A percentile compares a stretch with the other conserved stretches of the same genome.
Conservation (phyloP, 2,329 filamentous ascomycete species). For the Davidsoniella eucalypti region DNA sequence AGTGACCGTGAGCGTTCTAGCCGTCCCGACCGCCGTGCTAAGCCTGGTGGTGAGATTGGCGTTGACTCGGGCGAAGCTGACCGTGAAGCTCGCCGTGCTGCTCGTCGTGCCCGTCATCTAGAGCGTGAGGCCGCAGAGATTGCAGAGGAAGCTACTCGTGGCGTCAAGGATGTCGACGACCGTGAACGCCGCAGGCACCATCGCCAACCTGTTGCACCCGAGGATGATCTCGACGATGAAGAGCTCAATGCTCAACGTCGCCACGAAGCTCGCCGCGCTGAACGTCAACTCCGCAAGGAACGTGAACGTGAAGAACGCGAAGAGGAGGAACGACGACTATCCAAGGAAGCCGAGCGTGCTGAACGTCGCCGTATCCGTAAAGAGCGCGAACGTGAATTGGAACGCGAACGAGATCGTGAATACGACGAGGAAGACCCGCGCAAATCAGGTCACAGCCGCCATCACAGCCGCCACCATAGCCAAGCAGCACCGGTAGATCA, state of each 20-base stretch:
- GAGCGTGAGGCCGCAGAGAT: conserved; percentile 35
- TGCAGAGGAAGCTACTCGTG: conserved; percentile 38
- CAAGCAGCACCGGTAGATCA: conserved; percentile 27
- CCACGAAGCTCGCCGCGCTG: conserved; percentile 1
- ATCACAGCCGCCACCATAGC: no score
- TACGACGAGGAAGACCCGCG: no score
- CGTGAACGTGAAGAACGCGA: conserved; percentile 32
- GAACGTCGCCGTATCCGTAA: conserved; percentile 34
- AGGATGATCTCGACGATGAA: neutral
- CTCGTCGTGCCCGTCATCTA: conserved; percentile 41
- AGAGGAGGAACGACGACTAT: conserved; percentile 31
- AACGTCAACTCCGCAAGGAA: neutral
- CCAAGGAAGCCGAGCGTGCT: conserved; percentile 37
- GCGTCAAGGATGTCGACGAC: conserved; percentile 30
- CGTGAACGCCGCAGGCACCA: neutral
- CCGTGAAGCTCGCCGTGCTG: conserved; percentile 43
- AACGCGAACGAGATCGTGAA: conserved; percentile 29
- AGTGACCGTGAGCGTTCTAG: conserved; percentile 31
- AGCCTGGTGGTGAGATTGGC: conserved; percentile 22
- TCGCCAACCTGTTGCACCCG: neutral
- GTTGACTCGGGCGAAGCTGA: conserved; percentile 35
- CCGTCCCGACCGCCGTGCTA: conserved; percentile 35
- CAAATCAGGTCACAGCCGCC: no score
- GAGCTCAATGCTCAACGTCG: neutral
- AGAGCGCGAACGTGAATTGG: conserved; percentile 30